A percentile compares a stretch with the other conserved stretches of the same genome.
These are phyloP conservation scores for Solanum gracilifrons DNA, from an alignment of 257 asterid species.

Conservation along the genomic window DNA sequence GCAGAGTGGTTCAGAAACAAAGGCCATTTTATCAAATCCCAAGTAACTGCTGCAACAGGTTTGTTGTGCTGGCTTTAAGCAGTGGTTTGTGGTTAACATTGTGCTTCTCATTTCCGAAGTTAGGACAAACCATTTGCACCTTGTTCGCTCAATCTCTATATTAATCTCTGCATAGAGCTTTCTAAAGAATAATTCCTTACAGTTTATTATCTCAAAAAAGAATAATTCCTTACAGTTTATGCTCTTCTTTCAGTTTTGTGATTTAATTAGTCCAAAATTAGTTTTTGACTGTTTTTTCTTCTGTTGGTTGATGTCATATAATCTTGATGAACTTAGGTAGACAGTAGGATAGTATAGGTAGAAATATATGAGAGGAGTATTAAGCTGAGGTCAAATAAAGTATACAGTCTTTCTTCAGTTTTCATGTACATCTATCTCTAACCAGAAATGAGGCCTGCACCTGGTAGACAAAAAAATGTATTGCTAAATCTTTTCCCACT, in stretches of 20 bases:
- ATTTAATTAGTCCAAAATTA: not conserved
- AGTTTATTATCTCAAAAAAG: not conserved
- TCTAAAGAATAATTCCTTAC: not conserved
- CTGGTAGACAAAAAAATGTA: not conserved
- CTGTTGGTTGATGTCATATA: not conserved
- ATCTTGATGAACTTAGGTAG: not conserved
- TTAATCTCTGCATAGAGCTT: not conserved
- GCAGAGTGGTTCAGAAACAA: conserved; percentile 99
- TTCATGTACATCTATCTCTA: not conserved
- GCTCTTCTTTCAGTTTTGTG: not conserved
- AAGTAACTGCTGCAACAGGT: conserved; percentile 99
- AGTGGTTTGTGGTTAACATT: not conserved
- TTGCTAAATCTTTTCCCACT: not conserved
- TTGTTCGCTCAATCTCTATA: not conserved
- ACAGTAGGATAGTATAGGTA: not conserved
- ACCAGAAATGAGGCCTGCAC: not conserved
- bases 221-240: not conserved
- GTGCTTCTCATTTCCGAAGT: not conserved
- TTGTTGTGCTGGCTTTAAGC: conserved; percentile 2
- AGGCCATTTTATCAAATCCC: conserved; percentile 96
- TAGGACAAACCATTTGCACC: not conserved
- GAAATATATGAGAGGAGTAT: not conserved
- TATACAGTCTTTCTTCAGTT: not conserved
- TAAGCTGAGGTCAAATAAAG: not conserved
- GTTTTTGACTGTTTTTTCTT: not conserved